phyloP scores from a whole-genome alignment of 2,329 filamentous ascomycete species.

The Niveomyces coronatus region DNA sequence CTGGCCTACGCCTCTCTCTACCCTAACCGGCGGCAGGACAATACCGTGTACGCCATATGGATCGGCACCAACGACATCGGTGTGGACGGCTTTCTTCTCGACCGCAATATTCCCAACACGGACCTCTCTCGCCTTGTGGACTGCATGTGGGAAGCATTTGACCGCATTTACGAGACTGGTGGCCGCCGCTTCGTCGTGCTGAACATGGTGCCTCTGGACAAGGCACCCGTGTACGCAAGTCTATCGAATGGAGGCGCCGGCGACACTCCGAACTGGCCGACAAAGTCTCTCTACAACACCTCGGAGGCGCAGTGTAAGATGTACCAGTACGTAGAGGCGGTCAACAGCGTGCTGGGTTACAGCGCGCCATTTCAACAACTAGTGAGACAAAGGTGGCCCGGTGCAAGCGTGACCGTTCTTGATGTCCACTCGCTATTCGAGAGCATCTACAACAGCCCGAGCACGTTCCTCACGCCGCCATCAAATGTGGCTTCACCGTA shows the following conservation, averaged over 20 bases:
- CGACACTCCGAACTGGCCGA: constrained; percentile 34
- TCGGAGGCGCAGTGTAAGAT: constrained; percentile 36
- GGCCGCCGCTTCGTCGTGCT: constrained; percentile 62
- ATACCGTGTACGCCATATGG: constrained; percentile 67
- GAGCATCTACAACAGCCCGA: constrained; percentile 54
- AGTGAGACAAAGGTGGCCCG: constrained; percentile 39
- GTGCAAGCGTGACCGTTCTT: constrained; percentile 53
- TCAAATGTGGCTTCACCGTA: constrained; percentile 51
- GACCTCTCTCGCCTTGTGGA: constrained; percentile 55
- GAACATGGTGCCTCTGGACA: constrained; percentile 56
- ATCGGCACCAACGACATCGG: constrained; percentile 77
- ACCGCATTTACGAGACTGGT: constrained; percentile 53
- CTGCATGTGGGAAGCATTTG: constrained; percentile 56
- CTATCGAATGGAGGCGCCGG: constrained; percentile 26
- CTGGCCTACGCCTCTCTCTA: constrained; percentile 31
- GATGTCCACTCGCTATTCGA: constrained; percentile 55
- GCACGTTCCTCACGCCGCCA: constrained; percentile 50
- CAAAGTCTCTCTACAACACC: constrained; percentile 35
- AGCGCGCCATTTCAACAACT: constrained; percentile 36
- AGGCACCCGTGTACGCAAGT: constrained; percentile 55
- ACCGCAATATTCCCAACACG: constrained; percentile 47
- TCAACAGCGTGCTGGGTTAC: constrained; percentile 40
- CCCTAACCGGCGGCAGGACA: constrained; percentile 34
- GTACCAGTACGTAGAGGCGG: constrained; percentile 34
- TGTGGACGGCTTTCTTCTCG: constrained; percentile 51